Evolutionary conservation across 2,329 filamentous ascomycete genomes (phyloP), one percentile per base, ranked within the genome.

Genomic region (Sporothrix inflata): DNA sequence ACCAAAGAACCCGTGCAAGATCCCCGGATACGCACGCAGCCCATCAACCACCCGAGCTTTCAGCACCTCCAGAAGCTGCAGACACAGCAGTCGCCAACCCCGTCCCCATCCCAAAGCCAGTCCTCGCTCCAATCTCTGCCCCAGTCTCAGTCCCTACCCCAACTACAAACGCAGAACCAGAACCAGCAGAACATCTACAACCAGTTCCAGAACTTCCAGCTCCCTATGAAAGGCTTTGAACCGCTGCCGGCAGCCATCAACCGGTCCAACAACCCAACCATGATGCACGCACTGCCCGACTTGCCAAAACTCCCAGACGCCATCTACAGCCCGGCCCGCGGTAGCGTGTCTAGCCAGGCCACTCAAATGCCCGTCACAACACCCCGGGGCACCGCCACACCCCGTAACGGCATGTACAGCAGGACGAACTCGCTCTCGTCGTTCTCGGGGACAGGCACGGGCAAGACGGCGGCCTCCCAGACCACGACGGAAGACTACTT

Each of bases 241-340:
- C 55, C 51, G 5, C 51, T 63, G 16, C 70, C 70, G 3, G 14
- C 53, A 1, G 16, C 61, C 7, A 38, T 55, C 8, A 21, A 24
- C 12, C 55, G 49, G 4, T n/a, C 72, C 1, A 51, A n/a, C 19
- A 71, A 65, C n/a, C 72, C 69, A 4, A 16, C 72, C 6, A 49
- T 74, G n/a, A 57, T 74, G 47, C 65, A 72, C 11, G 16, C 72
- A n/a, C 79, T 88, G 8, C 84, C 87, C 12, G 84, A 84, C 19
- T 82, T 94, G 77, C 92, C 92, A 12, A 92, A 91, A 78, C 82
- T 91, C 61, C 92, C 92, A 1, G 91, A 90, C 77, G 91, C 92
- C 8, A 92, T 92, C 4, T 94, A 94, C 78, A 94, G 90, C 76
- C 92, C 92, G n/a, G 90, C 90, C 1, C 86, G 91, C 45, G 92